Base-by-base conservation (phyloP, 768 basidiomycete genomes). In the Podaxis rugospora region DNA sequence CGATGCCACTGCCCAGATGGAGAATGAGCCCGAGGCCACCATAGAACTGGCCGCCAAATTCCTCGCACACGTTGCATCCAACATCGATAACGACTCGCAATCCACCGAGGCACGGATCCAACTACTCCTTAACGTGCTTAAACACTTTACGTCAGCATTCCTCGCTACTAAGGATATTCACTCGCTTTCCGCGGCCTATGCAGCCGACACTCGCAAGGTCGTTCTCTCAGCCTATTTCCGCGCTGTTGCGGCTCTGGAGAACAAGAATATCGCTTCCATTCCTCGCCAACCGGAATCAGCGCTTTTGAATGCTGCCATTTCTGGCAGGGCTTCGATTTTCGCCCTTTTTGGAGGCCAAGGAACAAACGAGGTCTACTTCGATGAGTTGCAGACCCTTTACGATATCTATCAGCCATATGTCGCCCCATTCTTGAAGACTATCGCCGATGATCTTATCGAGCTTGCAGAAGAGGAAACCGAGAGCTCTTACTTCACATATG, bases 321-420 rank as follows among this genome's bases (percentile, higher is more conserved):
- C 79, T n/a, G 83, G 84, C 50, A 82, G 87, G 47, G 88, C 85
- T 57, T 90, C 83, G 51, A 77, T 98, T 67, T 98, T 90, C 75
- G 96, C 93, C 55, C 79, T 99, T 42, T 99, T 99, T 70, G 96
- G 96, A 55, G 97, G 97, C 13, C 97, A 99, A 75, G 97, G 97
- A 61, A 93, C 90, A 62, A 98, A 98, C 74, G 97, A 98, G 70
- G 91, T 96, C 62, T 99, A 98, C 78, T 94, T 98, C 72, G 92
- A 96, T 72, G 97, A 98, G 73, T 83, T 99, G 18, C 92, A 96
- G 76, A 77, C 80, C 53, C 87, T 98, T 55, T 95, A 92, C 75
- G 90, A 97, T 75, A 90, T 85, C 63, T 98, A 99, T 81, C 85
- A 80, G 64, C 89, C 95, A 10, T 96, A 93, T 70, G 87, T 98